Evolutionary conservation across 2,329 filamentous ascomycete species (phyloP).

Genomic region (Fusarium hainanense): DNA sequence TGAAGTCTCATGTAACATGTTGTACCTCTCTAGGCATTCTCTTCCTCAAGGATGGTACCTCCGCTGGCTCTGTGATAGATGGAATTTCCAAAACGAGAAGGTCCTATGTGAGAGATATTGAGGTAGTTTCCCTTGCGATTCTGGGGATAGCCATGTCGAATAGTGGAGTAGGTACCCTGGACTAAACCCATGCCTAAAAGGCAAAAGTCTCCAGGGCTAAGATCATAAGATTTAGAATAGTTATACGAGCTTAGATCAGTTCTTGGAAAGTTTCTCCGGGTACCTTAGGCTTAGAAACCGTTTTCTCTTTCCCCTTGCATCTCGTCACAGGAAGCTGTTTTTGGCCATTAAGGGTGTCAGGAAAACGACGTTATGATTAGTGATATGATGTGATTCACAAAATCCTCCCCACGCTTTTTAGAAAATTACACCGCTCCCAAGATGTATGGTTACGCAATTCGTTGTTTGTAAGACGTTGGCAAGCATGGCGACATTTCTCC

Average conservation of each 20-base stretch:
- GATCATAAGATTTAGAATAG: neutral
- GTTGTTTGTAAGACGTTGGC: neutral
- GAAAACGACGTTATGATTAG: neutral
- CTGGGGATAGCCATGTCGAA: neutral
- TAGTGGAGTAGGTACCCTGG: neutral
- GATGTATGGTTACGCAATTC: neutral
- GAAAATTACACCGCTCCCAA: neutral
- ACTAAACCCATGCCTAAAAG: neutral
- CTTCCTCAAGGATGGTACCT: neutral
- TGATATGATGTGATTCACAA: neutral
- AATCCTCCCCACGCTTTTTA: neutral
- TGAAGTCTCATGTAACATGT: neutral
- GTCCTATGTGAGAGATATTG: conserved; percentile 6
- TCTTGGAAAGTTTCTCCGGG: no score
- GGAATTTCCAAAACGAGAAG: neutral
- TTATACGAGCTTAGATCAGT: neutral
- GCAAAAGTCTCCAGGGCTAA: neutral
- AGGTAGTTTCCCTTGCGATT: neutral
- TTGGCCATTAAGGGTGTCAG: neutral
- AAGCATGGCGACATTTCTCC: neutral
- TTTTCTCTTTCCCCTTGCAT: neutral
- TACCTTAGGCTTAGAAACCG: neutral
- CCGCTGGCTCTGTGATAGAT: no score
- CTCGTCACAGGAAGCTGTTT: neutral
- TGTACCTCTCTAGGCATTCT: no score